Conservation (phyloP, 129 eudicot species). For the Scalesia atractyloides region DNA sequence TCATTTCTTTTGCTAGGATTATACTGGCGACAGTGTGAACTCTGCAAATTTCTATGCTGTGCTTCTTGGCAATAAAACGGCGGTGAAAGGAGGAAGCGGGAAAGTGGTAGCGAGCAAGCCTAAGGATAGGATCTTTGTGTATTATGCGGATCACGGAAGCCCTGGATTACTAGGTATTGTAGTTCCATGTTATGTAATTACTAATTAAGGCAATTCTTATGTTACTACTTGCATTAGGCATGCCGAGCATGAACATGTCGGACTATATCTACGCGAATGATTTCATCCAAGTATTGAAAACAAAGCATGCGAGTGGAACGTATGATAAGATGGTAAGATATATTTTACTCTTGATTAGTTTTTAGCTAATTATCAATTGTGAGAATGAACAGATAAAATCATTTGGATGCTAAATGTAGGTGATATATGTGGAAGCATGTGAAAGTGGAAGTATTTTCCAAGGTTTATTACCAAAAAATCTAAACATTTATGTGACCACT, state of each 20-base stretch:
- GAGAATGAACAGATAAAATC: background rate
- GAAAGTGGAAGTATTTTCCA: conserved; percentile 81
- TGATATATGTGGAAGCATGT: conserved; percentile 75
- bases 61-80: conserved; percentile 63
- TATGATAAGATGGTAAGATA: conserved; percentile 73
- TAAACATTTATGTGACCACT: conserved; percentile 74
- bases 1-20: conserved; percentile 43
- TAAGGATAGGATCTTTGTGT: conserved; percentile 63
- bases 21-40: conserved; percentile 62
- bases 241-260: conserved; percentile 44
- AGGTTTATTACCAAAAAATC: conserved; percentile 68
- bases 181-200: background rate
- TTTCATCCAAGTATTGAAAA: conserved; percentile 61
- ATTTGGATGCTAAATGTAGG: conserved; percentile 36
- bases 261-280: conserved; percentile 57
- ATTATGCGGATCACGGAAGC: conserved; percentile 80
- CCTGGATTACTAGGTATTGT: conserved; percentile 71
- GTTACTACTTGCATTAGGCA: conserved; percentile 41
- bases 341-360: background rate
- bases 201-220: background rate
- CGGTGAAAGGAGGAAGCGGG: conserved; percentile 70
- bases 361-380: background rate
- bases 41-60: conserved; percentile 59
- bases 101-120: conserved; percentile 75
- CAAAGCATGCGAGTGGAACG: conserved; percentile 55